Base-by-base conservation (phyloP, 306 rosid species). In the Pueraria montana region DNA sequence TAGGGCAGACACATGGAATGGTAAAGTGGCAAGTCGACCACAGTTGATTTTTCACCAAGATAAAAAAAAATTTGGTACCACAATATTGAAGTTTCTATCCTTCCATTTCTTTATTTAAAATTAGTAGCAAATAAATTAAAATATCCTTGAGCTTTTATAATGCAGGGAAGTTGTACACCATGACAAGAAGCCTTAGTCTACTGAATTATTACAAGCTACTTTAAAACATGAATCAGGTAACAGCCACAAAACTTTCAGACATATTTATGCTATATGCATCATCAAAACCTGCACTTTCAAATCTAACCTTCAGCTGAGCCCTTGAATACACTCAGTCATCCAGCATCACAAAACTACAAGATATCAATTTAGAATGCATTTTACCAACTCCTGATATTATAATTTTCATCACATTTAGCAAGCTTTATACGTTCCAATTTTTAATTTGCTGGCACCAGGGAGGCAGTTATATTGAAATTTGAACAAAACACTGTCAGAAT, bases 221-320 rank as follows among this genome's bases (percentile, higher is more conserved):
- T 27, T 40, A 27, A 45, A 68, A 72, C 27, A 50, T 16, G 53
- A 66, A 18, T 20, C 17, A 38, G 38, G 55, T 8, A 72, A 72
- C 27, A 46, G 18, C 36, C 40, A 56, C 16, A 80, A 58, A 68
- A 56, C 53, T 71, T 43, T 18, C 38, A 43, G 61, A 32, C 64
- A 73, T 30, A 40, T 11, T 63, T 16, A 30, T 24, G 48, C 18
- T 16, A 62, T 16, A 6, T 81, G 18, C 21, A 23, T 30, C 38
- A 46, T 23, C 26, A 36, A 36, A 81, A 69, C 1, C 24, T 1
- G 27, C n/a, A 36, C 24, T 4, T 17, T 55, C 26, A 20, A 73
- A 27, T 32, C 84, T 58, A 84, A 80, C 84, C 84, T 84, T 80
- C 11, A 58, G 21, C 72, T 30, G 78, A 55, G 78, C 77, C 40